Percentiles rank a stretch among this genome's conserved stretches.
phyloP scores from a whole-genome alignment of 2,329 filamentous ascomycete genomes.

The Sporothrix pseudoabietina region DNA sequence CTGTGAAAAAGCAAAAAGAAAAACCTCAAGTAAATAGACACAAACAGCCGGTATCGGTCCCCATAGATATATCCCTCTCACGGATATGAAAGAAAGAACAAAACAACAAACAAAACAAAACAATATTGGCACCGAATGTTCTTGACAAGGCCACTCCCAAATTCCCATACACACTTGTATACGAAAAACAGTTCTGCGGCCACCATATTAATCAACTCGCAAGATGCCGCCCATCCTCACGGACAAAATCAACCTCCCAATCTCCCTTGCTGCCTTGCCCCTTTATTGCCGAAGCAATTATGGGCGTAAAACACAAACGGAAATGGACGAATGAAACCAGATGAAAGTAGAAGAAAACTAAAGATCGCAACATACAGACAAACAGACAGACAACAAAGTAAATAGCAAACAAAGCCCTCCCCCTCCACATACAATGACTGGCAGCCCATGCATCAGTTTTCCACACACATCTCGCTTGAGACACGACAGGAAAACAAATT shows the following conservation, averaged over 20 bases:
- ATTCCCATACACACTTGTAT: slow-evolving; percentile 14
- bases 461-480: slow-evolving; percentile 22
- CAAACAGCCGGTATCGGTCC: slow-evolving; percentile 23
- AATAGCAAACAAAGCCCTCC: background rate
- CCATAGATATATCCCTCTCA: background rate
- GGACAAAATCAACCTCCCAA: background rate
- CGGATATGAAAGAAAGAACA: background rate
- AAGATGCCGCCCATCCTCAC: background rate
- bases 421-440: background rate
- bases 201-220: background rate
- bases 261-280: background rate
- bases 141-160: background rate
- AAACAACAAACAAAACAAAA: background rate
- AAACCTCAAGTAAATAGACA: background rate
- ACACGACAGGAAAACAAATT: background rate
- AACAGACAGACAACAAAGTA: background rate
- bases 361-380: background rate
- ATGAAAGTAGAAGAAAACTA: background rate
- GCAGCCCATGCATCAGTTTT: background rate
- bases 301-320: background rate
- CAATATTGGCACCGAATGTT: background rate
- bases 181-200: background rate
- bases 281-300: slow-evolving; percentile 3
- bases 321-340: background rate
- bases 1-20: background rate